Evolutionary conservation across 2,329 filamentous ascomycete species (phyloP).

Genomic region (Aschersonia sp.): DNA sequence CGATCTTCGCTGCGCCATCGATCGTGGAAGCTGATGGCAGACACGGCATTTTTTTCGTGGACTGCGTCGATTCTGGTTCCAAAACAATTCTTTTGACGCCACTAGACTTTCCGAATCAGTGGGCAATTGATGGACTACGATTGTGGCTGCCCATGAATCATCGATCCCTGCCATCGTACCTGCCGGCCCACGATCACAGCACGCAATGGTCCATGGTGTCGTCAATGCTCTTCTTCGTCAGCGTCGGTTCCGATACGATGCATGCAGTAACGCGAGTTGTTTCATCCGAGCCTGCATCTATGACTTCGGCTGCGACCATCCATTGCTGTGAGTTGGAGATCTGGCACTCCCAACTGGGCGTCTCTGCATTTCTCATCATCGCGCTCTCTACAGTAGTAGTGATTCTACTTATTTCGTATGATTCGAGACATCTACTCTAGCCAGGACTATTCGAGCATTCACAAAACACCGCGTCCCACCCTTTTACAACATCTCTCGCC

Average conservation of each 20-base stretch:
- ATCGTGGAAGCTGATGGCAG: slow-evolving; percentile 11
- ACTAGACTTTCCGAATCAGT: too few relatives aligned
- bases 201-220: too few relatives aligned
- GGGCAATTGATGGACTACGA: neutral
- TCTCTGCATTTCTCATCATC: neutral
- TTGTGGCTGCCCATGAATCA: neutral
- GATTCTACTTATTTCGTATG: neutral
- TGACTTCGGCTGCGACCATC: neutral
- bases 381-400: slow-evolving; percentile 2
- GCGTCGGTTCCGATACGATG: too few relatives aligned
- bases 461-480: neutral
- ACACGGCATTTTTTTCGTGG: neutral
- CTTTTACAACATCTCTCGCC: too few relatives aligned
- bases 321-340: neutral
- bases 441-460: neutral
- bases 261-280: neutral
- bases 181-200: neutral
- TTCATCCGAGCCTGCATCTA: neutral
- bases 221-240: too few relatives aligned
- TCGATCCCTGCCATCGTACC: neutral
- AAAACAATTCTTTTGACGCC: neutral
- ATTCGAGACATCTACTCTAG: neutral
- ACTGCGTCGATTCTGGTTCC: neutral
- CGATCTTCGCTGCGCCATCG: slow-evolving; percentile 39
- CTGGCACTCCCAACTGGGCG: neutral